Percentiles rank a stretch among this genome's conserved stretches.
These are phyloP conservation scores for Kingdonia uniflora DNA, from an alignment of 164 flowering plant species.

Conservation along the genomic window DNA sequence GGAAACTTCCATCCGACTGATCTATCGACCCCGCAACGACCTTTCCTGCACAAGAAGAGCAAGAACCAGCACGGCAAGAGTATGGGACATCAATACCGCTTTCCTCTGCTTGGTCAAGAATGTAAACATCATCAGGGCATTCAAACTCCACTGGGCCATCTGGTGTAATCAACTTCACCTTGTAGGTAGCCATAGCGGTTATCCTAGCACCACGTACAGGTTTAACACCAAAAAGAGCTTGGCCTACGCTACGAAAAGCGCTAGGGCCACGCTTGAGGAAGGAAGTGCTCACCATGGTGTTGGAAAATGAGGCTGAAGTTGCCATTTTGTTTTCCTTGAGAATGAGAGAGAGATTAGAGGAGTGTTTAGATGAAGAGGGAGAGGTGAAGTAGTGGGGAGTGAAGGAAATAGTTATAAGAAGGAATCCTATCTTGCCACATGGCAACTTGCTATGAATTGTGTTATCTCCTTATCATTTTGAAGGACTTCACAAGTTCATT, in stretches of 20 bases:
- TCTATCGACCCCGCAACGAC: constrained; percentile 43
- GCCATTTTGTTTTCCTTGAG: constrained; percentile 7
- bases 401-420: background rate
- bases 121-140: constrained; percentile 47
- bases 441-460: constrained; percentile 24
- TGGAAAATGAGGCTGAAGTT: constrained; percentile 25
- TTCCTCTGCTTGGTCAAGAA: constrained; percentile 75
- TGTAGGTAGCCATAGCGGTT: constrained; percentile 42
- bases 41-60: constrained; percentile 82
- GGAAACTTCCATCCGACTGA: constrained; percentile 61
- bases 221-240: constrained; percentile 38
- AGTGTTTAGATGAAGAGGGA: no score
- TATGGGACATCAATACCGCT: constrained; percentile 57
- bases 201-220: constrained; percentile 22
- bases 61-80: constrained; percentile 90
- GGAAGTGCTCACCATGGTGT: constrained; percentile 38
- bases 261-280: constrained; percentile 26
- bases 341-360: background rate
- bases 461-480: constrained; percentile 31
- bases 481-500: background rate
- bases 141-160: constrained; percentile 28
- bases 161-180: constrained; percentile 49
- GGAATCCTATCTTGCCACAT: constrained; percentile 34
- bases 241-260: constrained; percentile 21
- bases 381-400: background rate